Base-by-base conservation (phyloP, 2,329 filamentous ascomycete species). In the Tolypocladium inflatum region DNA sequence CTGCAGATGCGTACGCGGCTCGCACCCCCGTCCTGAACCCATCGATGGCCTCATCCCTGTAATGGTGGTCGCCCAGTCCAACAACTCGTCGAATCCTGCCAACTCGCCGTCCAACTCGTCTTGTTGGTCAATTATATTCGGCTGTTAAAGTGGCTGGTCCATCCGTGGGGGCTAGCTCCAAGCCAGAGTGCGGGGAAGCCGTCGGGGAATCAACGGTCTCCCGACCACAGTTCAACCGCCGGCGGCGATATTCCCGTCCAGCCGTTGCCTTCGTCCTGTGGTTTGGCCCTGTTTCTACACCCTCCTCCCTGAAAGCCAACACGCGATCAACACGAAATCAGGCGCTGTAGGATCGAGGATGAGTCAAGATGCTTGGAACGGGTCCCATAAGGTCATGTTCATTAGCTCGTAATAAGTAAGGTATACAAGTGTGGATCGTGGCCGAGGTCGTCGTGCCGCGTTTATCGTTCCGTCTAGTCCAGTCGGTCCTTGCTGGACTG, bases 401-500 rank as follows among this genome's bases (percentile, higher is more conserved):
- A 51, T n/a, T 7, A 30, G 48, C 13, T 21, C 3, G 30, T 51
- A 19, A 30, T 48, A 26, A 26, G 23, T 33, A 50, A 50, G 7
- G 2, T n/a, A 50, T 33, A n/a, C 26, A 50, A 4, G 17, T 33
- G 45, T 33, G 43, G 3, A 19, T 19, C 17, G 8, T 9, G 45
- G 15, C 15, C 6, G 8, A 50, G 30, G 30, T 51, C 21, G 17
- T 10, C 21, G 52, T 11, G 35, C 21, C 33, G 37, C 7, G 2
- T 11, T 15, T 35, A 4, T 11, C 15, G 39, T 30, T 6, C 39
- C 15, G 43, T 45, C 60, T 58, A 69, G 55, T 68, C 66, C 35
- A 64, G 54, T 38, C 67, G 63, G 50, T 67, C 66, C 56, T 68
- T 69, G 58, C 65, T 64, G 17, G 60, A 57, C 45, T 59, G 60